Percentiles rank a stretch among this genome's conserved stretches.
Evolutionary conservation across 2,329 filamentous ascomycete genomes (phyloP).

Genomic region (Dactylella cylindrospora): DNA sequence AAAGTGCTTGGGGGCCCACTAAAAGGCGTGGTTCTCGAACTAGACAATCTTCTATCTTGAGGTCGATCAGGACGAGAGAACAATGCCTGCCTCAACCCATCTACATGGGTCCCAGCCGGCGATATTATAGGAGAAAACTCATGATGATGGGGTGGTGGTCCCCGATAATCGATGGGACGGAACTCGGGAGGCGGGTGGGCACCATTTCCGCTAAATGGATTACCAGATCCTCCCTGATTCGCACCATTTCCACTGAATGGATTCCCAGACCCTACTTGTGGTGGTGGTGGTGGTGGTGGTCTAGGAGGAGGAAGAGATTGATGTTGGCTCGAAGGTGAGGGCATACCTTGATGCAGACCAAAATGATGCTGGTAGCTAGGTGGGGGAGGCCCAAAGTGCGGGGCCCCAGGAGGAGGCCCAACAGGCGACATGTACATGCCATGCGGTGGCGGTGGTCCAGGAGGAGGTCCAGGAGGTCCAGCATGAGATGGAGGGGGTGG

Average conservation of each 20-base stretch:
- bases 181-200: constrained; percentile 35
- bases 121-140: constrained; percentile 42
- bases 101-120: constrained; percentile 13
- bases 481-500: constrained; percentile 12
- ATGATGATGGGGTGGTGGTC: constrained; percentile 19
- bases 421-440: constrained; percentile 26
- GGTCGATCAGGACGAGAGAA: constrained; percentile 33
- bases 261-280: constrained; percentile 33
- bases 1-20: constrained; percentile 37
- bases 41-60: constrained; percentile 17
- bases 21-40: constrained; percentile 30
- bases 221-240: constrained; percentile 28
- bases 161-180: constrained; percentile 38
- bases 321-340: constrained; percentile 12
- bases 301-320: constrained; percentile 20
- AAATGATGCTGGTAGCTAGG: constrained; percentile 9
- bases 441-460: constrained; percentile 22
- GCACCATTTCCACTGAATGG: constrained; percentile 39
- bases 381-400: constrained; percentile 15
- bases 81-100: constrained; percentile 30
- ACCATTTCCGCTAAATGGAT: constrained; percentile 41
- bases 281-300: constrained; percentile 3
- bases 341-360: constrained; percentile 35
- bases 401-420: constrained; percentile 24
- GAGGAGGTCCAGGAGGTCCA: constrained; percentile 2